Percentiles rank a stretch among this genome's conserved stretches.
Conservation (phyloP, 2,329 filamentous ascomycete species). For the Macrophomina pseudophaseolina region DNA sequence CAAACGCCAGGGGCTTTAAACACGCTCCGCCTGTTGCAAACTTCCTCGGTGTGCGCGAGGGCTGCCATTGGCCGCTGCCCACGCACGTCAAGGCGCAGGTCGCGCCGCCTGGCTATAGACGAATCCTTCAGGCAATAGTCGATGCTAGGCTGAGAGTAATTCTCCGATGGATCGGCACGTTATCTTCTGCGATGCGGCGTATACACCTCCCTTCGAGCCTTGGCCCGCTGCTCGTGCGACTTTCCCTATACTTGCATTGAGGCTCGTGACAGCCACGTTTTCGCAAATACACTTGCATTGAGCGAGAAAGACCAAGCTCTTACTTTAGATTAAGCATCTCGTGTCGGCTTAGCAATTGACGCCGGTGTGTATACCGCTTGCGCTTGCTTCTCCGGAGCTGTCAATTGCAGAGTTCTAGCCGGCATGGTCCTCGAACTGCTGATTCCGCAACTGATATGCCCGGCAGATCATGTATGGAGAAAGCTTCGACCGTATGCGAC, state of each 20-base stretch:
- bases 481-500: neutral
- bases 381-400: neutral
- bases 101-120: neutral
- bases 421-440: too few relatives aligned
- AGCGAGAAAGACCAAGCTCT: neutral
- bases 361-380: neutral
- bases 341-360: neutral
- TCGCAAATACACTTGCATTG: slow-evolving; percentile 6
- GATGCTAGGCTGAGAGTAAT: neutral
- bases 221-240: neutral
- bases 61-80: neutral
- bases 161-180: neutral
- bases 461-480: neutral
- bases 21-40: neutral
- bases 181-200: slow-evolving; percentile 3
- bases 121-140: neutral
- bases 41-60: neutral
- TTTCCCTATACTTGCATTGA: neutral
- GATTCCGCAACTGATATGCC: neutral
- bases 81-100: neutral
- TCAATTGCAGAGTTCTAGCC: neutral
- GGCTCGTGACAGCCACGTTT: neutral
- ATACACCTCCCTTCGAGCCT: neutral
- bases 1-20: slow-evolving; percentile 4
- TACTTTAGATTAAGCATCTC: neutral